phyloP scores from a whole-genome alignment of 1,139 yeast species.

The Hyphopichia fennica region DNA sequence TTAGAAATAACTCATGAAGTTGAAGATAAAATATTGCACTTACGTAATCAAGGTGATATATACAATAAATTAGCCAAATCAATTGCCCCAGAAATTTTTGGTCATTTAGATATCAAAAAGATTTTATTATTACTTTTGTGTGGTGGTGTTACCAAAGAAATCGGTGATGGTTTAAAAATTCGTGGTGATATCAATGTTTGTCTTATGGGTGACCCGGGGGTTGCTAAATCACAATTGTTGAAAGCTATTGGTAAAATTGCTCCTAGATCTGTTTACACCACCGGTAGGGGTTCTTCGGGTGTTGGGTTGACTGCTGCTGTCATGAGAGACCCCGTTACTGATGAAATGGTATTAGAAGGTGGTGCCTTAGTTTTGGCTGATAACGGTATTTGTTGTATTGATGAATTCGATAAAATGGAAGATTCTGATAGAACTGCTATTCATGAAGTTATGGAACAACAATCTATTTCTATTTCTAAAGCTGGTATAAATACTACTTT shows the following conservation, averaged over 20 bases:
- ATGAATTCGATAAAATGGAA: constrained; percentile 99
- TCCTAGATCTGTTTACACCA: constrained; percentile 96
- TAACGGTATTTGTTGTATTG: constrained; percentile 97
- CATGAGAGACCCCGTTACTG: constrained; percentile 97
- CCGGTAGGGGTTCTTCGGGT: constrained; percentile 99
- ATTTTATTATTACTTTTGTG: constrained; percentile 79
- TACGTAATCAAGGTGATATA: constrained; percentile 60
- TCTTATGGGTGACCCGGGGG: constrained; percentile 99
- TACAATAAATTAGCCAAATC: constrained; percentile 82
- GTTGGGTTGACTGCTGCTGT: constrained; percentile 99
- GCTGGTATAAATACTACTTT: constrained; percentile 97
- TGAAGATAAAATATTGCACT: constrained; percentile 52
- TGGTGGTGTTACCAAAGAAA: constrained; percentile 93
- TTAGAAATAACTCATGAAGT: constrained; percentile 59
- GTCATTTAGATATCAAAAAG: constrained; percentile 91
- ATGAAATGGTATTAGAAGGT: constrained; percentile 97
- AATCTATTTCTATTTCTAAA: constrained; percentile 93
- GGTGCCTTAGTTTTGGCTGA: constrained; percentile 98
- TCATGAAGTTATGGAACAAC: constrained; percentile 99
- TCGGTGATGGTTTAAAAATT: constrained; percentile 95
- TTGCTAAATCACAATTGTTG: constrained; percentile 94
- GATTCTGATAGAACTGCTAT: constrained; percentile 96
- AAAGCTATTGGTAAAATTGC: constrained; percentile 92
- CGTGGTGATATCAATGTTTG: constrained; percentile 97
- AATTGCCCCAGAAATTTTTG: constrained; percentile 97